Percentiles rank a stretch among this genome's conserved stretches.
Conservation (phyloP, 208 protist genomes). For the Trypanosoma lewisi region DNA sequence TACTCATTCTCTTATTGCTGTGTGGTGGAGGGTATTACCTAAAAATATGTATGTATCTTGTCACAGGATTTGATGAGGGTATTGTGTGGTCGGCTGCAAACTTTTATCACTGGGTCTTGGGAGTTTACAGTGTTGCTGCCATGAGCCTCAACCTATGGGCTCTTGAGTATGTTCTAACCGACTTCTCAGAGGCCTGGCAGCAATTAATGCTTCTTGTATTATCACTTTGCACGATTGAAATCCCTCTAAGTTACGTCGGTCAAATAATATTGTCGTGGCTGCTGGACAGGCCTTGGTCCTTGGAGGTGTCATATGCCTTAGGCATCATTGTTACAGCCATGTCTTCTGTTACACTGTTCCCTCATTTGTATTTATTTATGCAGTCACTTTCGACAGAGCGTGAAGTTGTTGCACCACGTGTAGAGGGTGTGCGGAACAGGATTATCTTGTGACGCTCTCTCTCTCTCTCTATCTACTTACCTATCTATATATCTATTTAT, state of each 20-base stretch:
- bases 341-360: constrained; percentile 21
- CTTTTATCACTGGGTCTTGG: constrained; percentile 29
- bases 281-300: constrained; percentile 11
- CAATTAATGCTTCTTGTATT: constrained; percentile 23
- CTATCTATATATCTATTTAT: constrained; percentile 4
- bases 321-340: constrained; percentile 19
- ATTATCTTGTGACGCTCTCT: background rate
- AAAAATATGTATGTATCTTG: constrained; percentile 24
- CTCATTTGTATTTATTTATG: constrained; percentile 17
- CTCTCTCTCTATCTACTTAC: constrained; percentile 7
- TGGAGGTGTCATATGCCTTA: constrained; percentile 26
- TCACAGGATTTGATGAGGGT: constrained; percentile 24
- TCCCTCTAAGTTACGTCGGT: constrained; percentile 25
- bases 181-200: constrained; percentile 23
- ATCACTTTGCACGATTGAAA: constrained; percentile 18
- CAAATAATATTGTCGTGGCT: constrained; percentile 20
- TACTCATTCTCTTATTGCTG: constrained; percentile 17
- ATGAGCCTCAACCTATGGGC: constrained; percentile 17
- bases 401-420: constrained; percentile 23
- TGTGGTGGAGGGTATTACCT: constrained; percentile 29
- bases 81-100: constrained; percentile 24
- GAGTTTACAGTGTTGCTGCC: constrained; percentile 21
- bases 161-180: constrained; percentile 14
- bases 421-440: constrained; percentile 7
- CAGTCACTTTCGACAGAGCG: constrained; percentile 17